Conservation (phyloP, 371 early-diverging fungal species). For the Rhizopus sp. region DNA sequence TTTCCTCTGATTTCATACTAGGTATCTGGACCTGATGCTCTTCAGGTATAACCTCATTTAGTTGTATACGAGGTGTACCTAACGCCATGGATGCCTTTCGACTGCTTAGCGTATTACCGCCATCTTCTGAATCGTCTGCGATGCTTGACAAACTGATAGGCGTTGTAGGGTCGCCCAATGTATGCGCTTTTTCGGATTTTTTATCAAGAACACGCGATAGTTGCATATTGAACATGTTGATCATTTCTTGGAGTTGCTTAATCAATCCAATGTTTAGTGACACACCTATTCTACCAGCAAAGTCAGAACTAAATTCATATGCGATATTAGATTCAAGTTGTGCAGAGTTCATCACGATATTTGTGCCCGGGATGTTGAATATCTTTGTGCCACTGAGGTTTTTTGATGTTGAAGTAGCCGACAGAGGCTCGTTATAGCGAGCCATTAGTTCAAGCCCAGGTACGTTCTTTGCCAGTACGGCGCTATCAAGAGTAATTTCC, state of each 20-base stretch:
- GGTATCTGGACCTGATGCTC: background rate
- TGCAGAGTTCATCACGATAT: conserved; percentile 48
- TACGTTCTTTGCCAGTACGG: conserved; percentile 50
- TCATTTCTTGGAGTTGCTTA: conserved; percentile 65
- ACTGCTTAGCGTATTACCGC: background rate
- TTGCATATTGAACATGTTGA: conserved; percentile 45
- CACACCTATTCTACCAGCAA: conserved; percentile 71
- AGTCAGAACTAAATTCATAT: conserved; percentile 60
- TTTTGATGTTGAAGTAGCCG: conserved; percentile 34
- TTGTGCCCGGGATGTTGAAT: conserved; percentile 59
- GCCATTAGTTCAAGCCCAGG: conserved; percentile 38
- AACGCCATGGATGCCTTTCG: background rate
- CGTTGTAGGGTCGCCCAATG: conserved; percentile 7
- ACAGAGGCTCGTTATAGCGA: conserved; percentile 18
- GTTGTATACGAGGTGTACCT: background rate
- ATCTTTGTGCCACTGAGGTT: conserved; percentile 53
- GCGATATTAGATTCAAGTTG: conserved; percentile 40
- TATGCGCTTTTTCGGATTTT: background rate
- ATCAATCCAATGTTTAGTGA: conserved; percentile 78
- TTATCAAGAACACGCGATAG: conserved; percentile 34
- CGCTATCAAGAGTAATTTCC: conserved; percentile 26
- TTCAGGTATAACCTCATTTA: background rate
- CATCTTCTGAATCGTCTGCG: conserved; percentile 4
- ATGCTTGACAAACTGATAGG: conserved; percentile 9
- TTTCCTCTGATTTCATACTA: too few species aligned